phyloP scores from a whole-genome alignment of 306 rosid species.

The Adenanthera pavonina region DNA sequence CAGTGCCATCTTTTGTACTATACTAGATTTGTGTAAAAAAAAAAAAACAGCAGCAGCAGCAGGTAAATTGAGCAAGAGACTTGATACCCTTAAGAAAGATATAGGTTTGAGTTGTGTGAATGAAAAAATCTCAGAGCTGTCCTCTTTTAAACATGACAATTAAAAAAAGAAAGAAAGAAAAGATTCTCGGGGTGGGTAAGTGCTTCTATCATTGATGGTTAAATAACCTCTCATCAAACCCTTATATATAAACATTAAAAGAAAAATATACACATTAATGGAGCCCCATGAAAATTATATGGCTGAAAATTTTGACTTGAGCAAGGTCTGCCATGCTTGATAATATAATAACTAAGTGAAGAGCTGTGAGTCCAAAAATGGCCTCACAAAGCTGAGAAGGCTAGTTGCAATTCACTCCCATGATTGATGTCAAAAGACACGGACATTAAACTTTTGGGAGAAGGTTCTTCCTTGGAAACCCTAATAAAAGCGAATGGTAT shows the following conservation, averaged over 20 bases:
- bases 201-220: not conserved
- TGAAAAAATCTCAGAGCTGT: no score
- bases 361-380: not conserved
- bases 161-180: no score
- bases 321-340: conserved; percentile 22
- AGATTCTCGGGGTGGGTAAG: not conserved
- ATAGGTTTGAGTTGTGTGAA: no score
- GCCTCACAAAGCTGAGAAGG: conserved; percentile 9
- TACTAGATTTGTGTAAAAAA: no score
- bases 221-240: not conserved
- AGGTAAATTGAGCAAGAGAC: no score
- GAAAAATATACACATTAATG: not conserved
- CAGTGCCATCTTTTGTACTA: not conserved
- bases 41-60: no score
- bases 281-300: conserved; percentile 13
- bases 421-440: not conserved
- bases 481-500: conserved; percentile 14
- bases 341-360: conserved; percentile 36
- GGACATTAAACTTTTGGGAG: conserved; percentile 16
- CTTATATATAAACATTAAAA: not conserved
- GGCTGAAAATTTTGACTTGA: conserved; percentile 25
- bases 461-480: conserved; percentile 8
- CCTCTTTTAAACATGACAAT: no score
- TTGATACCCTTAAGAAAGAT: no score
- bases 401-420: conserved; percentile 19